Base-by-base conservation (phyloP, 495 filamentous ascomycete genomes). In the Ramalina peruviana region DNA sequence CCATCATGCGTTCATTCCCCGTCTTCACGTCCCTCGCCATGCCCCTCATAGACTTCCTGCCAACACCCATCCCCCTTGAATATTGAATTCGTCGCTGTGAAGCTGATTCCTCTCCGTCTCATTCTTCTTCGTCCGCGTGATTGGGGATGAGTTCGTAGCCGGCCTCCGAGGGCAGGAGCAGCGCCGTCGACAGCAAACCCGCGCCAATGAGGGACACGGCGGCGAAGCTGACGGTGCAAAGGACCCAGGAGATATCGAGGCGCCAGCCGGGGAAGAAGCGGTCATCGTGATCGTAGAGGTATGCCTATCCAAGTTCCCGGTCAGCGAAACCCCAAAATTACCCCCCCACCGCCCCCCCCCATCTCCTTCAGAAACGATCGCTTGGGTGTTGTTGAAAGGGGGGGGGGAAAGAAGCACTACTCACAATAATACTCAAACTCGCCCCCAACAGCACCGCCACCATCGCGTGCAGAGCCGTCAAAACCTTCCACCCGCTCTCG, bases 251-350 rank as follows among this genome's bases (percentile, higher is more conserved):
- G 49, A 75, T 72, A 57, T 84, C 87, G 45, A 97, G 71, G 51
- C 72, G 70, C 85, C 90, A 95, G 43, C 89, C 90, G 17, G 82
- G 74, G 58, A 83, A 80, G 64, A 95, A 97, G 40, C 87, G 76
- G 45, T 85, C 80, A 56, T 95, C 88, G 60, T 86, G 75, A 50
- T 94, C 83, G 65, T 78, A 90, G 3, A 94, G 71, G 59, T 86
- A 90, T 43, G 82, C 78, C 83, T 95, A 20, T 20, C 19, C 19
- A 20, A 20, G 19, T 20, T 20, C 19, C 19, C 10, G n/a, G 30
- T 33, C 27, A 33, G 40, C 23, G 52, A 33, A 30, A 46, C 15
- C 15, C 47, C 7, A 27, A 30, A 48, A 47, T 20, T 20, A 20
- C 19, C 2, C 1, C 1, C 19, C 19, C 1, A 20, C 19, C 19